Conservation (phyloP, 306 rosid species). For the Cicer chorassanicum region DNA sequence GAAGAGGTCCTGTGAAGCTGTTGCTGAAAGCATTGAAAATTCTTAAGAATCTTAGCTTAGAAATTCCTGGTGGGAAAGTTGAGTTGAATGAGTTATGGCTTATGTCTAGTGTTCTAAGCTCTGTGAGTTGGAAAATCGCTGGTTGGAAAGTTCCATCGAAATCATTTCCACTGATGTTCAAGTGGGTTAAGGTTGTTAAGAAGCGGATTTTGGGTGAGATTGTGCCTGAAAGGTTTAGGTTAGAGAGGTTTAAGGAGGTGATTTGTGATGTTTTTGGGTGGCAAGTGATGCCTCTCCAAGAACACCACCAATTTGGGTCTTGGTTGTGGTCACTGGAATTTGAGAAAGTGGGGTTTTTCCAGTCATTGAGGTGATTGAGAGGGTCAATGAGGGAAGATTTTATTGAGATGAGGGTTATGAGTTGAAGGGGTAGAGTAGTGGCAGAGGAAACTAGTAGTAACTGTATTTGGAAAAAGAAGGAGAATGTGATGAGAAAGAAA, state of each 20-base stretch:
- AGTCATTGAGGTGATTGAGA: constrained; percentile 65
- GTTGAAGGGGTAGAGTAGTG: constrained; percentile 57
- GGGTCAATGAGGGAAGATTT: constrained; percentile 78
- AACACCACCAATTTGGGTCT: constrained; percentile 84
- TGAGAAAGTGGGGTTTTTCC: constrained; percentile 61
- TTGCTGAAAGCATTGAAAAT: constrained; percentile 83
- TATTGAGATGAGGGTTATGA: constrained; percentile 67
- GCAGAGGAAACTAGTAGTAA: constrained; percentile 50
- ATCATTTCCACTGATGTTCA: constrained; percentile 78
- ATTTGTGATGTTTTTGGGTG: constrained; percentile 63
- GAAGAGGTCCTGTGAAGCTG: constrained; percentile 76
- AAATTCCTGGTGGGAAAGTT: constrained; percentile 83
- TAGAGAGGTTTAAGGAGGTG: constrained; percentile 71
- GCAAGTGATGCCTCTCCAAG: constrained; percentile 88
- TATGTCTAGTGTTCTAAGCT: constrained; percentile 71
- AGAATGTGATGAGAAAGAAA: constrained; percentile 54
- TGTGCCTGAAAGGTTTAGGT: constrained; percentile 77
- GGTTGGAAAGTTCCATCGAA: constrained; percentile 64
- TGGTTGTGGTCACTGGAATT: constrained; percentile 42
- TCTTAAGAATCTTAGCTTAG: constrained; percentile 73
- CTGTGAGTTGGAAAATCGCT: constrained; percentile 62
- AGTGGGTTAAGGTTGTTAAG: constrained; percentile 59
- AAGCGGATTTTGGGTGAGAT: constrained; percentile 66
- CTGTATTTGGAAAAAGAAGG: constrained; percentile 49
- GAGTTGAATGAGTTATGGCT: constrained; percentile 76